Evolutionary conservation across 495 filamentous ascomycete species (phyloP).

Genomic region (Tuber magnatum): DNA sequence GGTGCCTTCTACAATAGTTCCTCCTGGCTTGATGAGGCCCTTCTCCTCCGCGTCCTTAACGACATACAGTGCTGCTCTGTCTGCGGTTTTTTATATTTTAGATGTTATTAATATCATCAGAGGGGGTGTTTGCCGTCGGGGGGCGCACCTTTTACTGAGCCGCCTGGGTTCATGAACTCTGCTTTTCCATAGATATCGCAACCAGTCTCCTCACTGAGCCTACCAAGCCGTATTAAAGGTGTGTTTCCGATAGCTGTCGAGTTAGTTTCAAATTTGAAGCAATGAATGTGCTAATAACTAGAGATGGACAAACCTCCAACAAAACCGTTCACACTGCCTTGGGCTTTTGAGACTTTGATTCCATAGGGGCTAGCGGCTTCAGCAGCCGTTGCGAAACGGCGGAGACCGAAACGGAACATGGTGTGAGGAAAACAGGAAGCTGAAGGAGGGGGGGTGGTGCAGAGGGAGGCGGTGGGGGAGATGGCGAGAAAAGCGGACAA

Average conservation of each 20-base stretch:
- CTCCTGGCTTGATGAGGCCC: conserved; percentile 71
- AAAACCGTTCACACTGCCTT: conserved; percentile 74
- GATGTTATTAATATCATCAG: conserved; percentile 8
- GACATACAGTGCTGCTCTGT: conserved; percentile 90
- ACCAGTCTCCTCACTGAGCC: conserved; percentile 80
- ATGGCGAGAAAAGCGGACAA: background rate
- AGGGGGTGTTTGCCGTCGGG: background rate
- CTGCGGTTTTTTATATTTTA: conserved; percentile 38
- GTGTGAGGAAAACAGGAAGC: background rate
- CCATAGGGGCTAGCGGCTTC: conserved; percentile 55
- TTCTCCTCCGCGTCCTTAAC: conserved; percentile 87
- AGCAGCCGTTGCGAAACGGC: conserved; percentile 48
- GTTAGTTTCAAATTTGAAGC: conserved; percentile 20
- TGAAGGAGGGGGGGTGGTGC: background rate
- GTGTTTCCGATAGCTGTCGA: conserved; percentile 90
- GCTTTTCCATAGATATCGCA: conserved; percentile 95
- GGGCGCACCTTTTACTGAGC: conserved; percentile 63
- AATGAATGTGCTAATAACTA: background rate
- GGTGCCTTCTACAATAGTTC: conserved; percentile 93
- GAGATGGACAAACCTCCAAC: conserved; percentile 64
- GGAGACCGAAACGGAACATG: conserved; percentile 52
- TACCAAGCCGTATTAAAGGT: conserved; percentile 81
- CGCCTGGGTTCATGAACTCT: conserved; percentile 97
- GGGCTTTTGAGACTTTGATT: conserved; percentile 67
- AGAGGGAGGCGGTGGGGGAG: background rate